Base-by-base conservation (phyloP, 2,329 filamentous ascomycete genomes). In the Sporothrix inflata region DNA sequence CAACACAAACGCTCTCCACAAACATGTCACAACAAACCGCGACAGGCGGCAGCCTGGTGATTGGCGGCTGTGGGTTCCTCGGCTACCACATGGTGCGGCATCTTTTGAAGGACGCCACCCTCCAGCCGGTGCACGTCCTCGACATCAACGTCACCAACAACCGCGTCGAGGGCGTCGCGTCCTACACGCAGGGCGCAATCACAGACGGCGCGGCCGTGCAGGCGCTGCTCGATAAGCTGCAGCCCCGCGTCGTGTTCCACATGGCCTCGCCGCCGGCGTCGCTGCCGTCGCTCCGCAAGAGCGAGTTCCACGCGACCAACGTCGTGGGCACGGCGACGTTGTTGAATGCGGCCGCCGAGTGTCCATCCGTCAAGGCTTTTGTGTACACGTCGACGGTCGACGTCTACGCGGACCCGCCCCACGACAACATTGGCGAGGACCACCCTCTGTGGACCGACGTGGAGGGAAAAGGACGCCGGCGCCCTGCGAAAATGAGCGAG, bases 61-160 rank as follows among this genome's bases (percentile, higher is more conserved):
- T 78, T 1, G 80, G 80, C 70, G 80, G 80, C 42, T 79, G 78
- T 53, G 79, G 80, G 12, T 82, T 79, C 34, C 55, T 82, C 0
- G 80, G 80, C 1, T 79, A 76, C 47, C 76, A 80, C 69, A 74
- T 81, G 2, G 80, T 82, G 21, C 42, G 72, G 0, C 73, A 77
- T 2, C 76, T 81, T 0, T 69, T 79, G 1, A 24, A 74, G 3
- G 77, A 80, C 27, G 27, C 68, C 1, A 74, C 74, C 9, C 75
- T 73, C 30, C 74, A 73, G 3, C 16, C 74, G 0, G 75, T 82
- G 14, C 74, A 76, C 42, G 76, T 82, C 6, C 19, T 82, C 4
- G 80, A 80, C 69, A 76, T 77, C 4, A 74, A 76, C 3, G 66
- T 75, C 3, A 69, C 63, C 2, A 72, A 69, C 19, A 81, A 81